These are phyloP conservation scores for Phoenix roebelenii DNA, from an alignment of 176 grass and related monocot species.

Conservation along the genomic window DNA sequence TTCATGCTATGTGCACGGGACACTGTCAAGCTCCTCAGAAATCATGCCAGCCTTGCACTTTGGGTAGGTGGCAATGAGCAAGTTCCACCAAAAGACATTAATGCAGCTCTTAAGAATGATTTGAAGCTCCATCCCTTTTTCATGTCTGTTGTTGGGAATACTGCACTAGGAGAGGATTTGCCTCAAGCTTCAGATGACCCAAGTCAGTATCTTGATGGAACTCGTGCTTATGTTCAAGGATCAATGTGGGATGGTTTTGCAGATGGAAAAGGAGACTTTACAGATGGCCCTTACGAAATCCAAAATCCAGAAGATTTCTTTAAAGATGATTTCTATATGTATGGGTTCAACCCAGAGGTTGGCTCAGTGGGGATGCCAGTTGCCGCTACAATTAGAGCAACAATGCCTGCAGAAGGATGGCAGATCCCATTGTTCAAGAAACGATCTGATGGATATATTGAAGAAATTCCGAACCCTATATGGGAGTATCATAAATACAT, in stretches of 20 bases:
- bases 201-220: conserved; percentile 86
- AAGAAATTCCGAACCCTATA: conserved; percentile 85
- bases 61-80: conserved; percentile 99
- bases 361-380: conserved; percentile 84
- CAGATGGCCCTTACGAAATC: conserved; percentile 93
- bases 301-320: conserved; percentile 92
- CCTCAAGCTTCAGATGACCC: conserved; percentile 46
- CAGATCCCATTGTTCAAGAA: conserved; percentile 73
- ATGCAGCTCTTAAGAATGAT: conserved; percentile 59
- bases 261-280: conserved; percentile 58
- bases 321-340: conserved; percentile 62
- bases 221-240: conserved; percentile 80
- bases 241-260: conserved; percentile 99
- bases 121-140: conserved; percentile 73
- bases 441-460: conserved; percentile 42
- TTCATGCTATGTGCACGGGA: conserved; percentile 93
- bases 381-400: conserved; percentile 79
- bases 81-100: conserved; percentile 76
- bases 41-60: conserved; percentile 82
- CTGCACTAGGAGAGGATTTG: conserved; percentile 15
- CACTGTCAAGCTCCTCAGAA: conserved; percentile 85
- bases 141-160: background rate
- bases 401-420: conserved; percentile 93
- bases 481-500: conserved; percentile 99
- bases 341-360: conserved; percentile 96